phyloP scores from a whole-genome alignment of 139 green algal species.

The Chlamydomonas urium region DNA sequence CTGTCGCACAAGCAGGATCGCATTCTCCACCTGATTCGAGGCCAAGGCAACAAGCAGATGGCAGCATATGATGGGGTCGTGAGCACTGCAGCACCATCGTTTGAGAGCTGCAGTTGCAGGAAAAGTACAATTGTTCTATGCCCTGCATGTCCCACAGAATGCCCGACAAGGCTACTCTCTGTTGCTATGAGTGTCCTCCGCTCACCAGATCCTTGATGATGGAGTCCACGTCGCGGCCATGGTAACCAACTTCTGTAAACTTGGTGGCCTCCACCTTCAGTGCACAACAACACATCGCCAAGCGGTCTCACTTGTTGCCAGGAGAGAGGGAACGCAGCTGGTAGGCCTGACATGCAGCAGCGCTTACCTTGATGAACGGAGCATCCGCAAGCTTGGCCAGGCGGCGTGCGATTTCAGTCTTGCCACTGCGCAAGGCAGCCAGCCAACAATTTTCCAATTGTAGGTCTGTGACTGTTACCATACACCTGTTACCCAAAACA shows the following conservation, averaged over 20 bases:
- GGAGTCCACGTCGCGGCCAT: slow-evolving; percentile 92
- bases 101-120: too few species aligned
- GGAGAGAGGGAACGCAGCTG: neutral
- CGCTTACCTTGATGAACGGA: slow-evolving; percentile 95
- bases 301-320: neutral
- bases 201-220: slow-evolving; percentile 76
- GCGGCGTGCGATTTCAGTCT: slow-evolving; percentile 93
- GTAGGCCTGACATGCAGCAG: neutral
- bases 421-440: slow-evolving; percentile 79
- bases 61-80: too few species aligned
- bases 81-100: too few species aligned
- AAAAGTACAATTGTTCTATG: too few species aligned
- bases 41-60: slow-evolving; percentile 2
- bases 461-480: too few species aligned
- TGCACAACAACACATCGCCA: slow-evolving; percentile 24
- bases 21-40: slow-evolving; percentile 64
- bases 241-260: slow-evolving; percentile 98
- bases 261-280: slow-evolving; percentile 97
- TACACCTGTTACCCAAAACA: too few species aligned
- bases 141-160: too few species aligned
- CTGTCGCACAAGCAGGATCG: slow-evolving; percentile 67
- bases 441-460: neutral
- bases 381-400: slow-evolving; percentile 91
- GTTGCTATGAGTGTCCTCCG: too few species aligned
- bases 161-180: too few species aligned